Conservation (phyloP, 1,139 yeast genomes). For the Kluyveromyces sp. region DNA sequence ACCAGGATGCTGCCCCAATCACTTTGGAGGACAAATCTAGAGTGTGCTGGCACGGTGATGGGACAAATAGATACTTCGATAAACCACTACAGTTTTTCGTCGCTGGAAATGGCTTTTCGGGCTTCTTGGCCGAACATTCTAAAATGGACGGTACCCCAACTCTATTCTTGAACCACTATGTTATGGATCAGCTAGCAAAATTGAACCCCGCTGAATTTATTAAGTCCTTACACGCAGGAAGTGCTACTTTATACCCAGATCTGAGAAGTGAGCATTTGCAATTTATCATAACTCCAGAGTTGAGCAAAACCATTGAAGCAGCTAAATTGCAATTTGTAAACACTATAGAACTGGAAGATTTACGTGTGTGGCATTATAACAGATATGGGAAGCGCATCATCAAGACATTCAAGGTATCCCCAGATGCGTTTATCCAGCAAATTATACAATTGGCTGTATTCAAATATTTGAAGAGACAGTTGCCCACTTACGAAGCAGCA, state of each 20-base stretch:
- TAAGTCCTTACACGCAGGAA: conserved; percentile 20
- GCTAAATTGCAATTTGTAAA: conserved; percentile 52
- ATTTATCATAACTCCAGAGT: conserved; percentile 46
- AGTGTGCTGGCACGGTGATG: conserved; percentile 93
- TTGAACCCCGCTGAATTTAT: conserved; percentile 37
- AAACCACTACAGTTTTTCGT: conserved; percentile 85
- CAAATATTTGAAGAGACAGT: conserved; percentile 69
- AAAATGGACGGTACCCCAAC: conserved; percentile 99
- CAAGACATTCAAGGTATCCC: conserved; percentile 61
- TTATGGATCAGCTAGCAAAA: conserved; percentile 50
- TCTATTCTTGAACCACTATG: conserved; percentile 73
- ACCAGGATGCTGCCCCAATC: conserved; percentile 55
- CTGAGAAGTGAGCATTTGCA: conserved; percentile 24
- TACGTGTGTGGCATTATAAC: conserved; percentile 60
- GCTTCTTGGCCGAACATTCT: conserved; percentile 94
- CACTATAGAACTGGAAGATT: conserved; percentile 47
- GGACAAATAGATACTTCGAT: conserved; percentile 83
- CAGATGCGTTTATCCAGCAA: conserved; percentile 74
- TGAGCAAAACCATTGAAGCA: conserved; percentile 43
- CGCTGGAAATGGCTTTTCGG: conserved; percentile 77
- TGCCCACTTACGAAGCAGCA: conserved; percentile 95
- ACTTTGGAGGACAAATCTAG: conserved; percentile 82
- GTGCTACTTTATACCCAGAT: neutral
- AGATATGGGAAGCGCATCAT: conserved; percentile 68
- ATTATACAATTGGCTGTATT: conserved; percentile 69